Evolutionary conservation across 495 filamentous ascomycete genomes (phyloP), one percentile per base, ranked within the genome.

Genomic region (Lasiosphaeria ovina): DNA sequence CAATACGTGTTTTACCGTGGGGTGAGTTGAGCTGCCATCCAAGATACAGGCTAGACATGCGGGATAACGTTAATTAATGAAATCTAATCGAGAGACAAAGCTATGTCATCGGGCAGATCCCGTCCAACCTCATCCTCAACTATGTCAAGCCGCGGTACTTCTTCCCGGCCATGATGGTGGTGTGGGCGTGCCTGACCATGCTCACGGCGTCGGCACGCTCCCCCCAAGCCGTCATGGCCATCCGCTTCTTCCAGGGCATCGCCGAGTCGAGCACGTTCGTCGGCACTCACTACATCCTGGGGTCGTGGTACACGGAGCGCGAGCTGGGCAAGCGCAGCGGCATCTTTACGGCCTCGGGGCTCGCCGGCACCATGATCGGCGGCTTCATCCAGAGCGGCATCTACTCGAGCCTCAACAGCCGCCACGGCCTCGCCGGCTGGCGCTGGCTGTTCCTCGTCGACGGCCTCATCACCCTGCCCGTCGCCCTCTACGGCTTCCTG

Each of bases 181-280:
- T 82, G 51, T 89, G 87, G 87, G 84, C 81, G 1, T 74, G 68
- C 0, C 59, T 88, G 32, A 88, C 85, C 14, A 85, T 88, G 80
- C 70, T 79, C 38, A 85, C 82, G 1, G 85, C 83, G 1, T 75
- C 77, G 0, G 77, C 74, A 3, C 76, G 77, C 6, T 74, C 70
- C 3, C 80, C 80, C 0, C 70, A 77, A 45, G 68, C 78, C n/a
- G 83, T 90, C 62, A 85, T 85, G 78, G 83, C 80, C 1, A 85
- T 90, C 60, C 83, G 87, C 4, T 88, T 90, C 76, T 86, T 90
- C 65, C 80, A 85, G 64, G 87, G 83, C n/a, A 66, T 87, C 9
- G 76, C 77, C 38, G 86, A 89, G 69, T 73, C 82, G 0, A 81
- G 72, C 55, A 85, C 81, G 9, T 89, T 87, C 51, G 79, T 83